Percentiles rank a stretch among this genome's conserved stretches.
Evolutionary conservation across 2,329 filamentous ascomycete species (phyloP).

Genomic region (Ascochyta pisi): DNA sequence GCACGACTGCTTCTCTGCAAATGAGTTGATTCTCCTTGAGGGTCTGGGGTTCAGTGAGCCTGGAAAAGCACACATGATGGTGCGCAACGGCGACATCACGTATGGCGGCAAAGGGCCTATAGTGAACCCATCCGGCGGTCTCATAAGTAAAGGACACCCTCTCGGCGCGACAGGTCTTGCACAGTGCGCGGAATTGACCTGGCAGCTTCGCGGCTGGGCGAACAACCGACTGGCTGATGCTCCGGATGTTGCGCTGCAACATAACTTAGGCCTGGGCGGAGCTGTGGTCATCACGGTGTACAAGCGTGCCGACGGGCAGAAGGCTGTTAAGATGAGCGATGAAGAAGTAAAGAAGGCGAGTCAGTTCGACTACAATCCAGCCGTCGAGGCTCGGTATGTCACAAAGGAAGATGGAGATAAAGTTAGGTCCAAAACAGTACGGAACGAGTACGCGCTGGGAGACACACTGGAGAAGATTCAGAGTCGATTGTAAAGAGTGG

Average conservation of each 20-base stretch:
- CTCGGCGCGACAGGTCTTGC: constrained; percentile 91
- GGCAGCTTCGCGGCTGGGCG: constrained; percentile 94
- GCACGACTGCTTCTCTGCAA: constrained; percentile 95
- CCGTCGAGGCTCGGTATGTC: constrained; percentile 86
- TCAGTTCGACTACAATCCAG: constrained; percentile 86
- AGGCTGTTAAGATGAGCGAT: constrained; percentile 65
- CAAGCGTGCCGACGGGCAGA: constrained; percentile 77
- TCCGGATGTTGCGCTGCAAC: constrained; percentile 79
- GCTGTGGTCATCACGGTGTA: constrained; percentile 91
- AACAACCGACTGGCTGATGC: constrained; percentile 78
- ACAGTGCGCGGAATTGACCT: constrained; percentile 91
- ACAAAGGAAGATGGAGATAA: constrained; percentile 74
- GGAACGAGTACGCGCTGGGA: constrained; percentile 74
- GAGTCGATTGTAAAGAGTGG: constrained; percentile 62
- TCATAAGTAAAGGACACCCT: constrained; percentile 95
- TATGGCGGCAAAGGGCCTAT: constrained; percentile 77
- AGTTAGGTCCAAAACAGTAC: constrained; percentile 71
- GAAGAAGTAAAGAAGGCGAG: constrained; percentile 70
- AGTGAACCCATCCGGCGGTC: constrained; percentile 89
- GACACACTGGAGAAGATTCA: constrained; percentile 76
- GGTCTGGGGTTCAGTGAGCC: constrained; percentile 77
- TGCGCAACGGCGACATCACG: constrained; percentile 85
- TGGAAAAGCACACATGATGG: constrained; percentile 90
- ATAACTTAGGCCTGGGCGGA: constrained; percentile 90
- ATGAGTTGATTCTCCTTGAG: constrained; percentile 89